These are phyloP conservation scores for Coprinopsis sp. DNA, from an alignment of 768 basidiomycete species.

Conservation along the genomic window DNA sequence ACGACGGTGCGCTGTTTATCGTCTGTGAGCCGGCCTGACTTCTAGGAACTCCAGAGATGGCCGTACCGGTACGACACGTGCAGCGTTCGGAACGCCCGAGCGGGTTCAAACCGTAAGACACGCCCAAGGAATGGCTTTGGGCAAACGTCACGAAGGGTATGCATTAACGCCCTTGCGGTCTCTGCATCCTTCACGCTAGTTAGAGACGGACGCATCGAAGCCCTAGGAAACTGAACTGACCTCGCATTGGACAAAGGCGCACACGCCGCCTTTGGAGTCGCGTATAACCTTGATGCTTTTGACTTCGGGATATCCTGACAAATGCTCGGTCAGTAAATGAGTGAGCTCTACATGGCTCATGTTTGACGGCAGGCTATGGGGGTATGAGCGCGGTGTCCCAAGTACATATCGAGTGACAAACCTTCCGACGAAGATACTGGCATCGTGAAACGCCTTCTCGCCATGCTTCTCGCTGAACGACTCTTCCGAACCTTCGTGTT, in stretches of 20 bases:
- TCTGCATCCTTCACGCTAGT: constrained; percentile 43
- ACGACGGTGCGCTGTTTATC: constrained; percentile 7
- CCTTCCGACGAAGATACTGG: constrained; percentile 86
- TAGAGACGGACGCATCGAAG: constrained; percentile 1
- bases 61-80: constrained; percentile 72
- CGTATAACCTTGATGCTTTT: constrained; percentile 69
- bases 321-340: constrained; percentile 56
- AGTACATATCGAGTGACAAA: constrained; percentile 22
- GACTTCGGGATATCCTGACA: constrained; percentile 61
- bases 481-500: constrained; percentile 13
- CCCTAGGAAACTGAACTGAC: constrained; percentile 31
- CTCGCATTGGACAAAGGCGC: constrained; percentile 85
- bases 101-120: constrained; percentile 70
- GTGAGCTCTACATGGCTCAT: constrained; percentile 62
- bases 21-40: no score
- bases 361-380: constrained; percentile 59
- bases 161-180: constrained; percentile 55
- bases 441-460: constrained; percentile 61
- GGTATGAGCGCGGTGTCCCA: constrained; percentile 8
- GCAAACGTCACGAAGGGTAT: constrained; percentile 48
- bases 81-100: constrained; percentile 70
- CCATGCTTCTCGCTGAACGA: constrained; percentile 24
- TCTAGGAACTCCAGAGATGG: no score
- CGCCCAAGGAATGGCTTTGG: constrained; percentile 70
- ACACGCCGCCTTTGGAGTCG: constrained; percentile 72